Evolutionary conservation across 768 basidiomycete genomes (phyloP).

Genomic region (Podaxis sp.): DNA sequence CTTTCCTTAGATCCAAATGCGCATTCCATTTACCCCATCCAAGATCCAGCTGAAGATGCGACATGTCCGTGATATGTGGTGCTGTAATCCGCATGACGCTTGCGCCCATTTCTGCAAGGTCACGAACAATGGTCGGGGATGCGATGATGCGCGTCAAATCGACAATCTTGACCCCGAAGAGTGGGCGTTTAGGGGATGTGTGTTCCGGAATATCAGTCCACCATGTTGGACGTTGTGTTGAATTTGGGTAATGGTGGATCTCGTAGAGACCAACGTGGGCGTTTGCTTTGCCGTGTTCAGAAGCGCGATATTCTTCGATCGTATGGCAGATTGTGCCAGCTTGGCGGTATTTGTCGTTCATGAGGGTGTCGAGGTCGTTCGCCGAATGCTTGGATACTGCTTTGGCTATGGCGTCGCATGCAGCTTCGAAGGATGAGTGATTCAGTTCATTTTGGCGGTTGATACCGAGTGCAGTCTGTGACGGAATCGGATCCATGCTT

Average conservation of each 20-base stretch:
- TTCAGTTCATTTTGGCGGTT: constrained; percentile 1
- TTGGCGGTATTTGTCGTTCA: constrained; percentile 24
- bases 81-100: constrained; percentile 28
- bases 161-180: constrained; percentile 25
- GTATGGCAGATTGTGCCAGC: constrained; percentile 24
- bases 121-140: constrained; percentile 20
- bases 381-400: constrained; percentile 16
- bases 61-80: constrained; percentile 23
- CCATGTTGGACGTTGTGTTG: constrained; percentile 19
- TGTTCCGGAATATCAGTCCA: constrained; percentile 18
- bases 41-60: constrained; percentile 20
- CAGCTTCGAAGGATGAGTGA: constrained; percentile 8
- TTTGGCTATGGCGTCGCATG: constrained; percentile 12
- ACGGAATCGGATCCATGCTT: constrained; percentile 15
- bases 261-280: constrained; percentile 25
- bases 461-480: constrained; percentile 13
- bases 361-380: constrained; percentile 18
- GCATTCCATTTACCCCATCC: constrained; percentile 28
- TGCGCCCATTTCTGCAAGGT: constrained; percentile 28
- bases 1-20: constrained; percentile 23
- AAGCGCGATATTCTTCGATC: constrained; percentile 20
- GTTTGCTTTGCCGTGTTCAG: constrained; percentile 24
- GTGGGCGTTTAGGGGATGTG: constrained; percentile 17
- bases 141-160: constrained; percentile 30
- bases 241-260: constrained; percentile 22